These are phyloP conservation scores for Citrullus colocynthis DNA, from an alignment of 306 rosid genomes.

Conservation along the genomic window DNA sequence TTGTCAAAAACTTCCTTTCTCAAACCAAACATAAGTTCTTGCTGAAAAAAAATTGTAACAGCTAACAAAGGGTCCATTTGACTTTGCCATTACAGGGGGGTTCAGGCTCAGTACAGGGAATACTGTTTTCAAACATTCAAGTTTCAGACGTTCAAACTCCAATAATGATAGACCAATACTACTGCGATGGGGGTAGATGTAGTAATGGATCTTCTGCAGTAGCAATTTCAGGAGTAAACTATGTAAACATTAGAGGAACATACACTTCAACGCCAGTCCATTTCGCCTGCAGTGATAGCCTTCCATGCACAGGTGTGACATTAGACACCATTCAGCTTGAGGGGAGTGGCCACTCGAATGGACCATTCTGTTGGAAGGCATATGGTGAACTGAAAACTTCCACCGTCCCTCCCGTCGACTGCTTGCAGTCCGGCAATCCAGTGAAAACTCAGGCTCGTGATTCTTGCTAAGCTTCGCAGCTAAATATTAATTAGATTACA, in stretches of 20 bases:
- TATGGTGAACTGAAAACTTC: constrained; percentile 50
- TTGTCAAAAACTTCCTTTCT: background rate
- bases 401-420: constrained; percentile 40
- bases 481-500: background rate
- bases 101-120: constrained; percentile 52
- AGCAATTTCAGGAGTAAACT: constrained; percentile 45
- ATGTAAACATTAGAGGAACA: constrained; percentile 47
- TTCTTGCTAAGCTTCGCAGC: constrained; percentile 27
- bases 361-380: constrained; percentile 72
- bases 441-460: constrained; percentile 11
- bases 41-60: background rate
- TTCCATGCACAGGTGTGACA: constrained; percentile 58
- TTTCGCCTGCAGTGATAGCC: constrained; percentile 71
- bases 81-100: constrained; percentile 46
- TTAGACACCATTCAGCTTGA: constrained; percentile 42
- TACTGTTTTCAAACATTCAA: constrained; percentile 61
- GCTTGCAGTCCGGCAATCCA: constrained; percentile 42
- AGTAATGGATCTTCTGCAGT: constrained; percentile 56
- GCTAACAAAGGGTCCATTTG: background rate
- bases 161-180: constrained; percentile 67
- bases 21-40: background rate
- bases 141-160: constrained; percentile 54
- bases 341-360: constrained; percentile 13
- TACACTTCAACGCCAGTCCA: constrained; percentile 36
- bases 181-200: constrained; percentile 48